These are phyloP conservation scores for Albifimbria verrucaria DNA, from an alignment of 2,329 filamentous ascomycete species.

Conservation along the genomic window DNA sequence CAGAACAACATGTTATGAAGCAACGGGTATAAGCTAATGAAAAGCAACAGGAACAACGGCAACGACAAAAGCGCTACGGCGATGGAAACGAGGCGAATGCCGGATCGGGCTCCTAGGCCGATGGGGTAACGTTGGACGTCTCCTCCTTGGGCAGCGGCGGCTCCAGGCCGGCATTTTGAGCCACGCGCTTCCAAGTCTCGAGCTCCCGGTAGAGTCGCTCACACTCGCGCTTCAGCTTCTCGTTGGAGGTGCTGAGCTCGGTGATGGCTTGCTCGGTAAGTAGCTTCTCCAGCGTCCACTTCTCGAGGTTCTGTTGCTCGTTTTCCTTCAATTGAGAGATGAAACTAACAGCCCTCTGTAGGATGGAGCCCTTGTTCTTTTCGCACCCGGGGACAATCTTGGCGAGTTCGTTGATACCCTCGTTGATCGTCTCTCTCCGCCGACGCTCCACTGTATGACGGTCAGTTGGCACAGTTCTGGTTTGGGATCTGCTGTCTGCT, in stretches of 20 bases:
- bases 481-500: too few relatives aligned
- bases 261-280: slow-evolving; percentile 85
- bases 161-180: slow-evolving; percentile 56
- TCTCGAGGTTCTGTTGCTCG: slow-evolving; percentile 88
- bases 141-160: slow-evolving; percentile 37
- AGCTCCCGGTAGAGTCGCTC: slow-evolving; percentile 75
- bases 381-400: slow-evolving; percentile 98
- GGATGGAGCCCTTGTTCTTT: slow-evolving; percentile 97
- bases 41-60: slow-evolving; percentile 6
- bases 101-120: slow-evolving; percentile 22
- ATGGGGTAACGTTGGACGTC: slow-evolving; percentile 17
- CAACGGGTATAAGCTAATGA: slow-evolving; percentile 4
- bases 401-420: slow-evolving; percentile 95
- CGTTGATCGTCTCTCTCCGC: slow-evolving; percentile 95
- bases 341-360: slow-evolving; percentile 90
- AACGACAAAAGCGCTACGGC: slow-evolving; percentile 9
- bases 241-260: slow-evolving; percentile 82
- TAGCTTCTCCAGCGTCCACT: slow-evolving; percentile 89
- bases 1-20: too few relatives aligned
- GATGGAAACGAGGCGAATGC: slow-evolving; percentile 12
- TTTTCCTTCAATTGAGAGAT: slow-evolving; percentile 94
- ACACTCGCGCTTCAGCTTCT: slow-evolving; percentile 79
- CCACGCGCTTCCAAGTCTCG: slow-evolving; percentile 73
- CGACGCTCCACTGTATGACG: slow-evolving; percentile 76
- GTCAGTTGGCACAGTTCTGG: too few relatives aligned